These are phyloP conservation scores for Sporothrix pallida DNA, from an alignment of 2,329 filamentous ascomycete genomes.

Conservation along the genomic window DNA sequence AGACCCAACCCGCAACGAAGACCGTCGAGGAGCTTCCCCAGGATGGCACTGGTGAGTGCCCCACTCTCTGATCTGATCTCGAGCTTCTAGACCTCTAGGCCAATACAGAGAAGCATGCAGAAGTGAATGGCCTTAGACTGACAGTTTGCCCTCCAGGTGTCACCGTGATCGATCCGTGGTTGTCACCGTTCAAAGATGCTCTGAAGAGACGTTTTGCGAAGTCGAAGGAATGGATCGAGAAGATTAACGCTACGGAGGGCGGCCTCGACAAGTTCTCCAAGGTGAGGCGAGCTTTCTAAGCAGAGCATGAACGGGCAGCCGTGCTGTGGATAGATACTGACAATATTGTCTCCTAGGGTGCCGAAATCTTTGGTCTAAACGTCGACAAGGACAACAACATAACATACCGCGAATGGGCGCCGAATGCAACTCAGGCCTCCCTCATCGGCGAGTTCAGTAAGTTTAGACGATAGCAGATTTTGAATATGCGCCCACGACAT, in stretches of 20 bases:
- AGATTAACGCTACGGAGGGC: slow-evolving; percentile 81
- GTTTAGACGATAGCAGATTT: slow-evolving; percentile 41
- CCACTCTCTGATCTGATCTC: slow-evolving; percentile 27
- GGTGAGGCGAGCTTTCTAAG: slow-evolving; percentile 52
- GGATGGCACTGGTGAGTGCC: slow-evolving; percentile 37
- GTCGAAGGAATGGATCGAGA: slow-evolving; percentile 85
- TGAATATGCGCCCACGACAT: background rate
- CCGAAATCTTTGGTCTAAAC: slow-evolving; percentile 85
- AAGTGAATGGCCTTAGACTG: background rate
- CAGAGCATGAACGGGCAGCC: background rate
- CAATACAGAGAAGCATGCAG: background rate
- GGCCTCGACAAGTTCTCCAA: slow-evolving; percentile 90
- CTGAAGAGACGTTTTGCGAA: slow-evolving; percentile 78
- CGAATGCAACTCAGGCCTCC: slow-evolving; percentile 82
- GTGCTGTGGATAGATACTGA: background rate
- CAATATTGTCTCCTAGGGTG: slow-evolving; percentile 62
- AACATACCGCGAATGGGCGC: slow-evolving; percentile 93
- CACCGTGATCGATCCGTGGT: slow-evolving; percentile 84
- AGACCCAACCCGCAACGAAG: slow-evolving; percentile 17
- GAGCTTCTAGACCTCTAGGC: slow-evolving; percentile 2
- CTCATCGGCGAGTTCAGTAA: slow-evolving; percentile 94
- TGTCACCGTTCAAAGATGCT: slow-evolving; percentile 80
- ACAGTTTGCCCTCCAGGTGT: slow-evolving; percentile 65
- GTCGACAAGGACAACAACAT: slow-evolving; percentile 83
- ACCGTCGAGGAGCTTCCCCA: slow-evolving; percentile 34